These are phyloP conservation scores for Senna tora DNA, from an alignment of 306 rosid species.

Conservation along the genomic window DNA sequence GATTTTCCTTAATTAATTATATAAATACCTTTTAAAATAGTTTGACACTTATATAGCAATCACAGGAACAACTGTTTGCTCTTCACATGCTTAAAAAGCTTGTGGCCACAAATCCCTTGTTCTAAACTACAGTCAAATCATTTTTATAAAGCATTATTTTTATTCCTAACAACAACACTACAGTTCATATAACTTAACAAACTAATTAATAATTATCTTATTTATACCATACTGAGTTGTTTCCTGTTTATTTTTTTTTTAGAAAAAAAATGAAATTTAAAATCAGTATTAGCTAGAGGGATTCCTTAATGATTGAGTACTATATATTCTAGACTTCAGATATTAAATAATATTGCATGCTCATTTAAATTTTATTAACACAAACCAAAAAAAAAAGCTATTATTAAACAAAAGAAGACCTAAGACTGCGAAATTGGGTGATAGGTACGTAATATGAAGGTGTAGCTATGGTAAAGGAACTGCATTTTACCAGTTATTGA, in stretches of 20 bases:
- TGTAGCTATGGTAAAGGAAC: slow-evolving; percentile 39
- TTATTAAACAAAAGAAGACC: no score
- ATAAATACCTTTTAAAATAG: not conserved
- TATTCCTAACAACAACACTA: not conserved
- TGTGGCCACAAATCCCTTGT: slow-evolving; percentile 32
- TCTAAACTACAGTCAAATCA: slow-evolving; percentile 31
- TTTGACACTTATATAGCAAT: slow-evolving; percentile 39
- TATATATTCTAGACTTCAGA: not conserved
- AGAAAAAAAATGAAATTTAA: no score
- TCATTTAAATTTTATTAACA: no score
- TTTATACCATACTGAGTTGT: not conserved
- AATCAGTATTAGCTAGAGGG: no score
- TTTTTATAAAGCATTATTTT: slow-evolving; percentile 38
- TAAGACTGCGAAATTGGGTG: not conserved
- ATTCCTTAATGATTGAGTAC: not conserved
- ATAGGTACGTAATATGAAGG: slow-evolving; percentile 27
- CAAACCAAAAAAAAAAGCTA: no score
- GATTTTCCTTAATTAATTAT: no score
- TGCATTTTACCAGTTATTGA: slow-evolving; percentile 25
- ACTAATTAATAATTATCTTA: slow-evolving; percentile 27
- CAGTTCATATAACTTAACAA: slow-evolving; percentile 34
- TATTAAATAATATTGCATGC: not conserved
- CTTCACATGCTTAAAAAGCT: slow-evolving; percentile 57
- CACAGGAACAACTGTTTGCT: slow-evolving; percentile 32
- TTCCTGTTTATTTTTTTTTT: not conserved